phyloP scores from a whole-genome alignment of 345 rosid species.

The Lagerstroemia speciosa region DNA sequence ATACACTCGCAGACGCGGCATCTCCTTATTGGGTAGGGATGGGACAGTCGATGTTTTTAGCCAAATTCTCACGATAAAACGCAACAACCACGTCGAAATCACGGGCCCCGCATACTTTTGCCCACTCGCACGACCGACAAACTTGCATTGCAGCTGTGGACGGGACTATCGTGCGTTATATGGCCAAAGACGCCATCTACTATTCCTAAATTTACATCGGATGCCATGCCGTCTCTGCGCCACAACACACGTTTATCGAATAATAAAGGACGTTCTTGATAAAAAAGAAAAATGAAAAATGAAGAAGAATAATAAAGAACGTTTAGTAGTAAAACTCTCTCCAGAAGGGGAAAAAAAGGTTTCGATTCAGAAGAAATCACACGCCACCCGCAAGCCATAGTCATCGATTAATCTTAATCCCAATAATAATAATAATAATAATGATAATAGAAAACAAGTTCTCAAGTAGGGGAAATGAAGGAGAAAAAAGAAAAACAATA shows the following conservation, averaged over 20 bases:
- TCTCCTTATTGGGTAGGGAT: neutral
- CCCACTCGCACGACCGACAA: neutral
- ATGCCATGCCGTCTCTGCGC: too few relatives aligned
- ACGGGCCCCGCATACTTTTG: neutral
- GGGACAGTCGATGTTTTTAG: neutral
- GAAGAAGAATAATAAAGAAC: too few relatives aligned
- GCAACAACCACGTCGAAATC: neutral
- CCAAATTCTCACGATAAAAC: constrained; percentile 3
- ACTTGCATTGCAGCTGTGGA: constrained; percentile 2
- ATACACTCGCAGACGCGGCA: too few relatives aligned
- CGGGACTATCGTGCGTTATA: constrained; percentile 2
- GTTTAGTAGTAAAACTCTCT: too few relatives aligned
- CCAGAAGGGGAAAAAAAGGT: too few relatives aligned
- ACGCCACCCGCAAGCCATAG: constrained; percentile 20
- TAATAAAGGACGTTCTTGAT: too few relatives aligned
- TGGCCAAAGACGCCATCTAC: neutral
- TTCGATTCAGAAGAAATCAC: neutral
- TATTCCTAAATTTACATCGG: neutral
- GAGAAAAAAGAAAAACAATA: neutral
- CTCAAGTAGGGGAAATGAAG: constrained; percentile 1
- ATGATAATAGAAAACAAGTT: neutral
- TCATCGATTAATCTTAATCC: constrained; percentile 19
- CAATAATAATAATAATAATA: too few relatives aligned
- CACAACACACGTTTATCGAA: too few relatives aligned
- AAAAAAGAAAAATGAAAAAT: too few relatives aligned